These are phyloP conservation scores for Coffea canephora DNA, from an alignment of 257 asterid genomes.

Conservation along the genomic window DNA sequence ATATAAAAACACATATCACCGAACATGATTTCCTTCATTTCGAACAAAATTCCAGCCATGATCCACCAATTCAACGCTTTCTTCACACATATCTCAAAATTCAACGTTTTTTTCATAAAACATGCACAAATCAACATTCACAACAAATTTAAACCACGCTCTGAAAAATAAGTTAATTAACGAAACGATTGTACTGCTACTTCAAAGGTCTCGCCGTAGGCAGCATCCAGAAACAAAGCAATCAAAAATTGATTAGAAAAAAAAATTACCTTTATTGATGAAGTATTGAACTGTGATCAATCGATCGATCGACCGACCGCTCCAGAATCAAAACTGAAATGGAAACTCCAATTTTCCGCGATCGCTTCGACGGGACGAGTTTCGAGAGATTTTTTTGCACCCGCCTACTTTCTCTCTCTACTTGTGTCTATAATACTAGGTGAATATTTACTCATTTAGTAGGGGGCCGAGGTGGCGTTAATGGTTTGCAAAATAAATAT, in stretches of 20 bases:
- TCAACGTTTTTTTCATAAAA: not conserved
- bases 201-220: not conserved
- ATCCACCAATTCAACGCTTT: conserved; percentile 8
- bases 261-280: not conserved
- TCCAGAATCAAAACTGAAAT: not conserved
- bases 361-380: not conserved
- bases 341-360: not conserved
- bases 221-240: not conserved
- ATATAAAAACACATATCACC: not conserved
- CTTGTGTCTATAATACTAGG: too few relatives aligned
- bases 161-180: too few relatives aligned
- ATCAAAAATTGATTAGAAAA: not conserved
- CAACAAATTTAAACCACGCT: not conserved
- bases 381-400: not conserved
- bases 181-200: too few relatives aligned
- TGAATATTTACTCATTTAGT: too few relatives aligned
- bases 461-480: not conserved
- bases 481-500: not conserved
- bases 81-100: not conserved
- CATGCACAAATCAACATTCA: not conserved
- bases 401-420: conserved; percentile 8
- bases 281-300: not conserved
- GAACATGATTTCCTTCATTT: not conserved
- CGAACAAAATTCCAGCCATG: not conserved
- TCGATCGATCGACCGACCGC: not conserved